Base-by-base conservation (phyloP, 768 basidiomycete species). In the Amanita muscaria region DNA sequence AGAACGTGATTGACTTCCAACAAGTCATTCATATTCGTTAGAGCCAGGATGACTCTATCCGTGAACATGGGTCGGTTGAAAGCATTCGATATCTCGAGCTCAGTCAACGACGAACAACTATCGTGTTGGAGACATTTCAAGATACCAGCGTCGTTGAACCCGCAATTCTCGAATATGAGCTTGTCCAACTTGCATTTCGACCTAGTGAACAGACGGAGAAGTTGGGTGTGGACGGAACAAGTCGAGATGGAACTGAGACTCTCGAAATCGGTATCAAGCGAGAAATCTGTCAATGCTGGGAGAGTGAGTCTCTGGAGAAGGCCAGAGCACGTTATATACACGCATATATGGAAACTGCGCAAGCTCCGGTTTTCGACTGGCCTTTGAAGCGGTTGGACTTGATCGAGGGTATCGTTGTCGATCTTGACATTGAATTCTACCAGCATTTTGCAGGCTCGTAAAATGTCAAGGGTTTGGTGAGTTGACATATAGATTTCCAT, bases 121-220 rank as follows among this genome's bases (percentile, higher is more conserved):
- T 8, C 15, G 12, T 45, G 44, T 21, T 19, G 6, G 18, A 45
- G 36, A 21, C 36, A 45, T 24, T n/a, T 27, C 44, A 45, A 30
- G 2, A 30, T 9, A 15, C 3, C 9, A 3, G 5, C n/a, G 11
- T 30, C 32, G 23, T 22, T 24, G 18, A 44, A 44, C 11, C 34
- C 15, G 16, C 43, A 35, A 15, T 44, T n/a, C 21, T n/a, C 10
- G 14, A 44, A 24, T 5, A 9, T 8, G n/a, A 44, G 24, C 23
- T 34, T 33, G 15, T 29, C 36, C 6, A 45, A 27, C 22, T 38
- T 36, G 29, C 44, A 45, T 45, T 45, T 30, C 14, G 44, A 45
- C n/a, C 36, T 18, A 22, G 22, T 38, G 33, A 44, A 37, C 15
- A 44, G 18, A 15, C 34, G 32, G n/a, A 36, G n/a, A 10, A 44